These are phyloP conservation scores for Plasmodium cynomolgi DNA, from an alignment of 169 alveolate species.

Conservation along the genomic window DNA sequence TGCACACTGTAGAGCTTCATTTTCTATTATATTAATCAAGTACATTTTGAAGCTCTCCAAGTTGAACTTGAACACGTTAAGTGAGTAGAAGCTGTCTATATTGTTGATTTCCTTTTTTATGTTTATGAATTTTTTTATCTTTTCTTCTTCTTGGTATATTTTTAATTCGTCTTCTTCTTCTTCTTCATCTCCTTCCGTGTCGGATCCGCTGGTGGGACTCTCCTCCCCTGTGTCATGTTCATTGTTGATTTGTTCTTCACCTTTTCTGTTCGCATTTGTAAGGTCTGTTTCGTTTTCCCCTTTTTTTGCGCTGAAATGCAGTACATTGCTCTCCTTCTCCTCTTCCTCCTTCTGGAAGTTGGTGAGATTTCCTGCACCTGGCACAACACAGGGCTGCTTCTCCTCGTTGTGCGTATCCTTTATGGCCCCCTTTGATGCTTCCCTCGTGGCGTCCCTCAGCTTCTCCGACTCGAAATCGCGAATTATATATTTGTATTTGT, in stretches of 20 bases:
- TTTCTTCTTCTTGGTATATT: slow-evolving; percentile 61
- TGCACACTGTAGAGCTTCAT: slow-evolving; percentile 71
- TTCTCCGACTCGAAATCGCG: slow-evolving; percentile 31
- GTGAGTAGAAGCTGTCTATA: slow-evolving; percentile 42
- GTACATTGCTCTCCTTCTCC: neutral
- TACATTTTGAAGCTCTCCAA: slow-evolving; percentile 71
- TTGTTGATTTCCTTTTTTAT: slow-evolving; percentile 70
- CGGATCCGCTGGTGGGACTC: neutral
- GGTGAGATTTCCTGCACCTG: neutral
- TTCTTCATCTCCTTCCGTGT: neutral
- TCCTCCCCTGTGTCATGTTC: slow-evolving; percentile 1
- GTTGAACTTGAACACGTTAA: slow-evolving; percentile 64
- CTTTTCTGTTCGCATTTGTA: neutral
- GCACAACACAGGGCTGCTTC: neutral
- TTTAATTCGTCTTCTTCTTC: slow-evolving; percentile 8
- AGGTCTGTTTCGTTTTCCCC: neutral
- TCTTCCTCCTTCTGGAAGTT: neutral
- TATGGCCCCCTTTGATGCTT: neutral
- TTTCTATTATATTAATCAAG: slow-evolving; percentile 47
- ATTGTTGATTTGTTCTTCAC: neutral
- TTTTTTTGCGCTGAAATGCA: neutral
- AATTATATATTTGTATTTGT: slow-evolving; percentile 70
- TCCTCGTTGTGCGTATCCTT: neutral
- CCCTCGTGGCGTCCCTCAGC: neutral
- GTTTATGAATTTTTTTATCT: slow-evolving; percentile 45